Conservation (phyloP, 345 rosid species). For the Dipteronia dyeriana region DNA sequence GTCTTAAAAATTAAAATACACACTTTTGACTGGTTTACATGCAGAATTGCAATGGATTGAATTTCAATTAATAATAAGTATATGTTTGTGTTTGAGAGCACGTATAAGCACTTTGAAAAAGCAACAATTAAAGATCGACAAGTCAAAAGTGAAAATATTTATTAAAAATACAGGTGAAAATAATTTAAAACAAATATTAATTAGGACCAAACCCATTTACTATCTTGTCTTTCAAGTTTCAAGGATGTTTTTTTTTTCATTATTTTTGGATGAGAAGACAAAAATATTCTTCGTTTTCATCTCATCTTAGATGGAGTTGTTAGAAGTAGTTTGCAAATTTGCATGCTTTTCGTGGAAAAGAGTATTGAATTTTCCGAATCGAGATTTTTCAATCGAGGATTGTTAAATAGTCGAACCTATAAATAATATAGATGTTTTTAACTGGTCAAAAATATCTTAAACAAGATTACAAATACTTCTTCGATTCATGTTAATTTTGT, state of each 20-base stretch:
- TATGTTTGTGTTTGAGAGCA: not conserved
- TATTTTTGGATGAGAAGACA: too few species aligned
- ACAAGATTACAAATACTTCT: too few species aligned
- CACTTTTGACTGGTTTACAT: not conserved
- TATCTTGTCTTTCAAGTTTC: not conserved
- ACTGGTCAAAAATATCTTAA: too few species aligned
- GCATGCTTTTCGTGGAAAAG: not conserved
- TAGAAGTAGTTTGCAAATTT: not conserved
- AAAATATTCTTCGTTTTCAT: not conserved
- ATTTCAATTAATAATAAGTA: not conserved
- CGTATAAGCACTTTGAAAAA: conserved; percentile 15
- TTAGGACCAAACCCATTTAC: too few species aligned
- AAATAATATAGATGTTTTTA: too few species aligned
- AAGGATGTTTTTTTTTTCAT: not conserved
- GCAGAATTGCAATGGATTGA: not conserved
- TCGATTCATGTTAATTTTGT: too few species aligned
- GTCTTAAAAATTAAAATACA: conserved; percentile 9
- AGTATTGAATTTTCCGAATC: not conserved
- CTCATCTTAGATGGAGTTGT: too few species aligned
- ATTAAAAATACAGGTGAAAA: not conserved
- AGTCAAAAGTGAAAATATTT: conserved; percentile 19
- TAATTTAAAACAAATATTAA: too few species aligned
- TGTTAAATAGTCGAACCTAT: too few species aligned
- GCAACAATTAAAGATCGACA: not conserved
- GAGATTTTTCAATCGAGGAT: too few species aligned